These are phyloP conservation scores for Tetradesmus obliquus DNA, from an alignment of 139 green algal genomes.

Conservation along the genomic window DNA sequence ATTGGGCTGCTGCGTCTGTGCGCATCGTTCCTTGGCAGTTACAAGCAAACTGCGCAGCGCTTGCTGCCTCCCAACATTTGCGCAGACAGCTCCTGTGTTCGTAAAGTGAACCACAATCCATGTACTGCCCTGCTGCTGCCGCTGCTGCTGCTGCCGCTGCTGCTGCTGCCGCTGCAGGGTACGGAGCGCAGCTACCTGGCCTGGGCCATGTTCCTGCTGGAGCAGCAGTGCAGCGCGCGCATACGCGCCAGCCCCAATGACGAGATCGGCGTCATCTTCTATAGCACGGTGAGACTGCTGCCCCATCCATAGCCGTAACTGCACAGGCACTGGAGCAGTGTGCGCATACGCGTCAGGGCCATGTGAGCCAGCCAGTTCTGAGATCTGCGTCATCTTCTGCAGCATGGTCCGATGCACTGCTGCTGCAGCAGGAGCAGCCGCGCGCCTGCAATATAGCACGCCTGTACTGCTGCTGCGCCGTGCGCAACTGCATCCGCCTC, in stretches of 20 bases:
- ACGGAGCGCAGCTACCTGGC: constrained; percentile 12
- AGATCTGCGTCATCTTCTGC: neutral
- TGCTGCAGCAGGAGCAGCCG: no score
- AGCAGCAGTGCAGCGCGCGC: neutral
- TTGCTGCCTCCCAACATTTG: neutral
- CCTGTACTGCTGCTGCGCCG: no score
- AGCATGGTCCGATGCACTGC: no score
- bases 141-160: neutral
- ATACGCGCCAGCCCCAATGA: constrained; percentile 18
- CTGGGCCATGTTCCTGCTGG: constrained; percentile 9
- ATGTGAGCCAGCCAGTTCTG: neutral
- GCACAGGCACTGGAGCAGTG: neutral
- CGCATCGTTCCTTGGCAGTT: neutral
- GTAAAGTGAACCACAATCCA: no score
- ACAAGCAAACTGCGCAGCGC: neutral
- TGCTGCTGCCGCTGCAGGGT: constrained; percentile 10
- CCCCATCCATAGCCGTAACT: neutral
- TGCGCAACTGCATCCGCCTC: neutral
- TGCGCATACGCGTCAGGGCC: neutral
- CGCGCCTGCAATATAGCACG: no score
- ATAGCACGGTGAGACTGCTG: constrained; percentile 11
- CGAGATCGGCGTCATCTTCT: constrained; percentile 37
- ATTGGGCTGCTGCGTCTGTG: neutral
- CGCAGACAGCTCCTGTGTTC: no score
- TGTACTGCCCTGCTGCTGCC: neutral